A percentile compares a stretch with the other conserved stretches of the same genome.
phyloP scores from a whole-genome alignment of 1,139 yeast species.

The Pichia sp. region DNA sequence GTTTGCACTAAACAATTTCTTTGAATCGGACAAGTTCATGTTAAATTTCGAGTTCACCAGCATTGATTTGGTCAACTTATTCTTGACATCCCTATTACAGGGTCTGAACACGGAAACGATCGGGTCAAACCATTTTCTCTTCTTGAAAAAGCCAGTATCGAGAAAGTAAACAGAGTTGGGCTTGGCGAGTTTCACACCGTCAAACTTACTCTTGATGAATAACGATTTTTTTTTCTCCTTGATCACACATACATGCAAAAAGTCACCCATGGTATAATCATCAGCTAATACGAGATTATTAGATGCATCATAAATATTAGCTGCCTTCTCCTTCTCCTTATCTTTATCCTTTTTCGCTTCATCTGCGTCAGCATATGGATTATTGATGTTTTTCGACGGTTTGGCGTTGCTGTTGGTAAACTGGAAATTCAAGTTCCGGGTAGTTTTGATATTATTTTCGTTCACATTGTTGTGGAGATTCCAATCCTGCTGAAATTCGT shows the following conservation, averaged over 20 bases:
- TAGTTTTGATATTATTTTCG: conserved; percentile 8
- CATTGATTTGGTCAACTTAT: conserved; percentile 37
- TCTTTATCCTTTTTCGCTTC: neutral
- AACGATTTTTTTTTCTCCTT: conserved; percentile 25
- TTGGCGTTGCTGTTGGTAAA: neutral
- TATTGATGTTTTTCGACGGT: neutral
- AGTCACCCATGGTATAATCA: conserved; percentile 21
- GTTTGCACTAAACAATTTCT: conserved; percentile 13
- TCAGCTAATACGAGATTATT: conserved; percentile 8
- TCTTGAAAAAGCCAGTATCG: conserved; percentile 17
- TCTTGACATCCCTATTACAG: conserved; percentile 42
- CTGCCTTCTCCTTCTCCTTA: neutral
- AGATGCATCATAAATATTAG: neutral
- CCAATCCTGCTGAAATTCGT: conserved; percentile 20
- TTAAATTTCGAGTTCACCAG: conserved; percentile 23
- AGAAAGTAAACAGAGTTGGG: conserved; percentile 36
- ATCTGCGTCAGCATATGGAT: neutral
- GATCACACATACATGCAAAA: conserved; percentile 17
- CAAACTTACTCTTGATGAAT: conserved; percentile 25
- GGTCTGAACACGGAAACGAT: conserved; percentile 51
- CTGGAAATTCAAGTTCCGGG: conserved; percentile 6
- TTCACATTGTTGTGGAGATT: conserved; percentile 11
- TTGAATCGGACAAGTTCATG: conserved; percentile 8
- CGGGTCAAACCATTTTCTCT: conserved; percentile 33
- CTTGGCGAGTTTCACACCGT: conserved; percentile 31